A percentile compares a stretch with the other conserved stretches of the same genome.
phyloP scores from a whole-genome alignment of 345 rosid species.

The Capsella bursapastoris region DNA sequence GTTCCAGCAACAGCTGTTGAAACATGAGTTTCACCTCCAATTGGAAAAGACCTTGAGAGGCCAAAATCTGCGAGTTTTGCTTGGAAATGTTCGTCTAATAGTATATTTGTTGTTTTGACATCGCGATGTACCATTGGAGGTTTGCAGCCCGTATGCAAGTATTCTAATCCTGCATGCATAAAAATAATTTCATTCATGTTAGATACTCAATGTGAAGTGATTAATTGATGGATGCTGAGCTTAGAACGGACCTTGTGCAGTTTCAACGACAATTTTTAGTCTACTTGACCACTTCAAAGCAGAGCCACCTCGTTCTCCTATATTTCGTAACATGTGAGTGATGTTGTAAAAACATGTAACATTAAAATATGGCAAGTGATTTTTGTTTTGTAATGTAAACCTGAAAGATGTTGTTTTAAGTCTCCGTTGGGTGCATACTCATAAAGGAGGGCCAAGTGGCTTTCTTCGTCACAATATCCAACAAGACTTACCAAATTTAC shows the following conservation, averaged over 20 bases:
- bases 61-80: constrained; percentile 48
- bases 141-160: neutral
- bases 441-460: constrained; percentile 40
- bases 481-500: constrained; percentile 40
- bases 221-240: too few relatives aligned
- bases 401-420: constrained; percentile 28
- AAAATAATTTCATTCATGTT: neutral
- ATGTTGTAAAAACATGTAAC: neutral
- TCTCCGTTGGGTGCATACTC: constrained; percentile 44
- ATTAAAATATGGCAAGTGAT: neutral
- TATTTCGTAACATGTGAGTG: neutral
- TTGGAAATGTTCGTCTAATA: constrained; percentile 33
- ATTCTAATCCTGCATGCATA: constrained; percentile 4
- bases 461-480: constrained; percentile 44
- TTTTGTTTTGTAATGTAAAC: neutral
- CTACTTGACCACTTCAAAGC: constrained; percentile 47
- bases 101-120: constrained; percentile 50
- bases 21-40: constrained; percentile 34
- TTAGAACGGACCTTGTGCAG: constrained; percentile 48
- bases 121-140: constrained; percentile 25
- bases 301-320: constrained; percentile 7
- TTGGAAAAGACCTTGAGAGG: constrained; percentile 38
- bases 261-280: constrained; percentile 46
- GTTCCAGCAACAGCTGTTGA: constrained; percentile 18
- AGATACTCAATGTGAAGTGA: neutral